Base-by-base conservation (phyloP, 176 grass and related monocot species). In the sorghum (Sorghum bicolor) region DNA sequence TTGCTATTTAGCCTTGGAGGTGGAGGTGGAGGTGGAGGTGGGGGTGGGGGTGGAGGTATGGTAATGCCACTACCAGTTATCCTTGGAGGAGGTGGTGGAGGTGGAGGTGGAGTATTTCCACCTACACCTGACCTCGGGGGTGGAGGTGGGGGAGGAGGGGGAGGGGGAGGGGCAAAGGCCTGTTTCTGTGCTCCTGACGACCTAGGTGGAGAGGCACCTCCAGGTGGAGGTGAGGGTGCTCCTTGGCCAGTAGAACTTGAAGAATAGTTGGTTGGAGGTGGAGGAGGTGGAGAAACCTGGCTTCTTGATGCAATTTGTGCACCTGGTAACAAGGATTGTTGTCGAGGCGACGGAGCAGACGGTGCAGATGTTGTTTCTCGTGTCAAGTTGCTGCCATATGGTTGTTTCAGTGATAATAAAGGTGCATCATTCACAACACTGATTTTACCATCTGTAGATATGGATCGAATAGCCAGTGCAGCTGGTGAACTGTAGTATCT, bases 401-500 rank as follows among this genome's bases (percentile, higher is more conserved):
- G 28, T 36, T 55, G 66, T 70, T 58, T 45, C 62, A 61, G 41
- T 76, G 67, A 75, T 60, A 74, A 38, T 34, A 72, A 64, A 82
- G 79, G 36, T 64, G 57, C 65, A 34, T 63, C 71, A 70, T 76
- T 67, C 30, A 68, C 63, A 75, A 38, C 66, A 91, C 31, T 83
- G 78, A 26, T 47, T 81, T 70, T 81, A 53, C 70, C 77, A 70
- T 80, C 87, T 85, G 80, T 72, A 76, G 55, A 72, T 76, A 79
- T 57, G 40, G 84, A 78, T 70, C 41, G 86, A 83, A 98, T 95
- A 72, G 83, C 89, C 80, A 95, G 87, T 64, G 95, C 95, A 82
- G 92, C 78, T 61, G 93, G 96, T 60, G 93, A 91, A 83, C 93
- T 95, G 15, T 83, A 39, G 74, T 98, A 93, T 80, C 96, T 89